These are phyloP conservation scores for Pisolithus albus DNA, from an alignment of 768 basidiomycete genomes.

Conservation along the genomic window DNA sequence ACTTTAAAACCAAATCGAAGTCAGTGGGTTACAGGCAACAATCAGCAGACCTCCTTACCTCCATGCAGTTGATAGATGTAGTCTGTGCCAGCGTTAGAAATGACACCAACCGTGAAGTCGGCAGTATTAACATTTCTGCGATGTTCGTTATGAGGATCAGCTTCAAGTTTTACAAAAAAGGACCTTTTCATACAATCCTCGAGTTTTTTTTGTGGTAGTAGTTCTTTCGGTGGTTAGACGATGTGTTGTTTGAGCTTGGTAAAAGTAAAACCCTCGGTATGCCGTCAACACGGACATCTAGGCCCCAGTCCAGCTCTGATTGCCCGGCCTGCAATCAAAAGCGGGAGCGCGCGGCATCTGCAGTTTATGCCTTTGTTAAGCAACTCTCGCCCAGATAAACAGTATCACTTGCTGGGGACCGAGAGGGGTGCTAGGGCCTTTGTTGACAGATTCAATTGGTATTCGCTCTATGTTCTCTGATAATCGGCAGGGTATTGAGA, in stretches of 20 bases:
- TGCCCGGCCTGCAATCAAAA: constrained; percentile 88
- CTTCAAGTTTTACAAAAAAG: not conserved
- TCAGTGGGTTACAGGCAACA: not conserved
- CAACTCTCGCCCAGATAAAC: not conserved
- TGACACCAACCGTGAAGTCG: constrained; percentile 74
- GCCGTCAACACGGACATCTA: constrained; percentile 76
- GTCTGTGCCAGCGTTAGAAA: constrained; percentile 41
- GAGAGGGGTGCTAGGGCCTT: constrained; percentile 43
- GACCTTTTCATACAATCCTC: constrained; percentile 35
- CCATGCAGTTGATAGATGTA: constrained; percentile 42
- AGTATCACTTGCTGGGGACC: constrained; percentile 45
- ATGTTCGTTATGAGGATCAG: not conserved
- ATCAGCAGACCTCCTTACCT: constrained; percentile 38
- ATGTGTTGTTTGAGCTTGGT: not conserved
- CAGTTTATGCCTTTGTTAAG: not conserved
- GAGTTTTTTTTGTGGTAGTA: constrained; percentile 76
- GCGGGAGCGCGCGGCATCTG: constrained; percentile 78
- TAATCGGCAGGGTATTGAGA: constrained; percentile 66
- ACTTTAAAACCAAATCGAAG: constrained; percentile 29
- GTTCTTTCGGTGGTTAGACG: constrained; percentile 37
- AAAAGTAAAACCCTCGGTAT: constrained; percentile 68
- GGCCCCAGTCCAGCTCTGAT: constrained; percentile 51
- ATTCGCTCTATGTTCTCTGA: constrained; percentile 58
- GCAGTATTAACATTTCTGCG: constrained; percentile 1
- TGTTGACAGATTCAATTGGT: constrained; percentile 60